Base-by-base conservation (phyloP, 139 green algal genomes). In the Chlorella sp. region DNA sequence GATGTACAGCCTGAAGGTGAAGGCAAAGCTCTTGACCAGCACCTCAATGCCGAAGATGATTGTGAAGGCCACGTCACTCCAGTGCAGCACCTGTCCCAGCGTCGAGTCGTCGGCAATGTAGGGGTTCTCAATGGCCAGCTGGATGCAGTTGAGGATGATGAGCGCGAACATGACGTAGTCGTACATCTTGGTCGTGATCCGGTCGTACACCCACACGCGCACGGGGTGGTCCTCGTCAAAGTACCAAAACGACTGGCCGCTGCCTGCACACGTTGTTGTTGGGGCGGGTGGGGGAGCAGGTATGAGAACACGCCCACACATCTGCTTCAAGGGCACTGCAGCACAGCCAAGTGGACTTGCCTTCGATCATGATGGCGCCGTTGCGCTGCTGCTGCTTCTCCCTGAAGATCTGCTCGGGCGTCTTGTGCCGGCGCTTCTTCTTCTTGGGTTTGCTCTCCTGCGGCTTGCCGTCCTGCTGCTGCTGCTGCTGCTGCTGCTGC, bases 21-120 rank as follows among this genome's bases (percentile, higher is more conserved):
- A 92, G 6, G 88, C 88, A 34, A 93, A 76, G 14, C 86, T 80
- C 85, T 96, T 96, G 51, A 91, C 49, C 5, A 88, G 0, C 24
- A 69, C 63, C 67, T 84, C 79, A 0, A 81, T 6, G 2, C 49
- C 61, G 61, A 81, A 84, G 14, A 84, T 32, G 31, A 74, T 62
- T 23, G 74, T 81, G 71, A 84, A 84, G 33, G 32, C 74, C 10
- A 75, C 31, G 64, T 84, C 75, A 32, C 61, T 74, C 66, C 67
- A 84, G 62, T 63, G 64, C 34, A 84, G 49, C 23, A 33, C 31
- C 35, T 61, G 23, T 27, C 79, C 72, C 61, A 80, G 34, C 5
- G 63, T 51, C 23, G 35, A 67, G 60, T 72, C 77, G 0, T 31
- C 51, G 35, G 72, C 68, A 27, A 92, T 74, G 35, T 49, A 72